These are phyloP conservation scores for Thermochaetoides dissita DNA, from an alignment of 2,329 filamentous ascomycete genomes.

Conservation along the genomic window DNA sequence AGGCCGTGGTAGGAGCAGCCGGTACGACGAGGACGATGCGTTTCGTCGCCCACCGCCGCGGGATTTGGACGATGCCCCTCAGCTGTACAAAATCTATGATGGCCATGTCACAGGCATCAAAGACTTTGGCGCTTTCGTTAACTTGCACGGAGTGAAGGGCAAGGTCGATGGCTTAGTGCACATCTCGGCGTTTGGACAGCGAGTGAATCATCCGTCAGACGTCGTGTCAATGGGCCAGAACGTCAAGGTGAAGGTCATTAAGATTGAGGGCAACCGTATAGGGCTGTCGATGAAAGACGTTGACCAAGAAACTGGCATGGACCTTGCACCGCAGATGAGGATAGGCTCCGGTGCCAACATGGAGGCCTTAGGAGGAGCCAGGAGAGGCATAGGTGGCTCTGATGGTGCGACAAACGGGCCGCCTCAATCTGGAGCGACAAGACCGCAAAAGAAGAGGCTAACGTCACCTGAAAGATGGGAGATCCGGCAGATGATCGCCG, in stretches of 20 bases:
- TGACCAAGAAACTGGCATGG: conserved; percentile 74
- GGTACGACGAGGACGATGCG: conserved; percentile 21
- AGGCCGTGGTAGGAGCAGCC: conserved; percentile 26
- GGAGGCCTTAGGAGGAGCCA: conserved; percentile 54
- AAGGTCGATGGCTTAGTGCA: conserved; percentile 91
- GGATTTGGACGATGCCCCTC: conserved; percentile 68
- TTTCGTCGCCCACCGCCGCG: conserved; percentile 41
- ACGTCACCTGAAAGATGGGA: conserved; percentile 97
- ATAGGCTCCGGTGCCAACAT: conserved; percentile 85
- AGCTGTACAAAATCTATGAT: conserved; percentile 77
- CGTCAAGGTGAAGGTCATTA: conserved; percentile 87
- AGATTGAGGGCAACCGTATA: conserved; percentile 67
- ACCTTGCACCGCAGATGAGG: conserved; percentile 63
- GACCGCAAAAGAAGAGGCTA: conserved; percentile 72
- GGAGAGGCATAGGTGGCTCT: conserved; percentile 40
- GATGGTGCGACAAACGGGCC: conserved; percentile 31
- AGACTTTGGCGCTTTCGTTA: conserved; percentile 92
- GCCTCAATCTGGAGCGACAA: conserved; percentile 41
- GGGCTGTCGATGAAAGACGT: conserved; percentile 96
- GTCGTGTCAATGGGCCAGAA: conserved; percentile 65
- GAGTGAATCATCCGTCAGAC: conserved; percentile 86
- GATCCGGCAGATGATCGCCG: conserved; percentile 89
- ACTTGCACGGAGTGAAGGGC: conserved; percentile 71
- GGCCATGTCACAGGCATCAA: conserved; percentile 86
- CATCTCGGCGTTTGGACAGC: conserved; percentile 74